Evolutionary conservation across 768 basidiomycete species (phyloP).

Genomic region (Clitopilus hobsonii): DNA sequence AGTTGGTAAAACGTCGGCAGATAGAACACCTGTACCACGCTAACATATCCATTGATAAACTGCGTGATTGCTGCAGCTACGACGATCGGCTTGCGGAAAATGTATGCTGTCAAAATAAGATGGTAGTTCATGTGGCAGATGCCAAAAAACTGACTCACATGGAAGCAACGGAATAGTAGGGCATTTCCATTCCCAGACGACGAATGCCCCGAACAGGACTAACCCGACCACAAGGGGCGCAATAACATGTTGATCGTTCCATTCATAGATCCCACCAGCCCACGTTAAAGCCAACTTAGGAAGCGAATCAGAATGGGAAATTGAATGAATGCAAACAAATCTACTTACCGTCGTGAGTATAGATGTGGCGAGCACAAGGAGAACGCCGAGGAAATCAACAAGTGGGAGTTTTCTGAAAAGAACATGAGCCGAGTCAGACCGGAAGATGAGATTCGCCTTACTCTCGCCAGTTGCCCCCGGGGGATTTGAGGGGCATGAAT

Average conservation of each 20-base stretch:
- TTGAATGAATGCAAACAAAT: neutral
- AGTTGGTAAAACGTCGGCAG: constrained; percentile 58
- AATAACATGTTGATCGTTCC: constrained; percentile 47
- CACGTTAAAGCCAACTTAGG: constrained; percentile 18
- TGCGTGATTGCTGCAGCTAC: constrained; percentile 47
- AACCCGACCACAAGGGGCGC: constrained; percentile 37
- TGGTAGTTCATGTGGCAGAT: neutral
- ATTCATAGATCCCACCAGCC: constrained; percentile 52
- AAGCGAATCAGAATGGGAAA: neutral
- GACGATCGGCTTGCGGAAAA: constrained; percentile 47
- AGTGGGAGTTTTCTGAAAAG: constrained; percentile 38
- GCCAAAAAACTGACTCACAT: constrained; percentile 20
- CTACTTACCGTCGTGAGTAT: constrained; percentile 40
- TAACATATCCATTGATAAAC: constrained; percentile 42
- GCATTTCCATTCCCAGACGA: constrained; percentile 50
- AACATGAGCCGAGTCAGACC: neutral
- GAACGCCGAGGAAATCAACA: constrained; percentile 45
- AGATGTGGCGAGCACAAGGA: constrained; percentile 42
- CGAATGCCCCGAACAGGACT: constrained; percentile 36
- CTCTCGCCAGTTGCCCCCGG: constrained; percentile 41
- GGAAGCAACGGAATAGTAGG: constrained; percentile 52
- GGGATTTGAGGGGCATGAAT: constrained; percentile 48
- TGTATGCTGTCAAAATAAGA: constrained; percentile 31
- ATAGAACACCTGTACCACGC: constrained; percentile 49
- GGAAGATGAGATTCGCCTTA: too few relatives aligned